phyloP scores from a whole-genome alignment of 352 stramenopile genomes.

The Phytophthora lateralis region DNA sequence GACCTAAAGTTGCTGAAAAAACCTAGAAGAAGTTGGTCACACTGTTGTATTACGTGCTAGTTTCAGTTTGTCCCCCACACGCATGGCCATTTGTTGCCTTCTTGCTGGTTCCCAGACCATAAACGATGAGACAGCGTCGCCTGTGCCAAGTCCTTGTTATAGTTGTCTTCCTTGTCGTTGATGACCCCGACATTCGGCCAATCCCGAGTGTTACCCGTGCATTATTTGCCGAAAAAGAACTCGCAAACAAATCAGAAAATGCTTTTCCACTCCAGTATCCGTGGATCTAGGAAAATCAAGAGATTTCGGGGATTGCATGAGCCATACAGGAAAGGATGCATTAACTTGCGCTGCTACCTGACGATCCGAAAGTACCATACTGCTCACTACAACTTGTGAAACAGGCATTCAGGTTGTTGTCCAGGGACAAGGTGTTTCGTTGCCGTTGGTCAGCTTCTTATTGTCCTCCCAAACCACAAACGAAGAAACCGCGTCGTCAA shows the following conservation, averaged over 20 bases:
- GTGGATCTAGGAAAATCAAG: neutral
- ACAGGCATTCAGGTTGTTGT: constrained; percentile 3
- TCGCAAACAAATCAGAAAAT: neutral
- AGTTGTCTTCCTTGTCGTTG: constrained; percentile 11
- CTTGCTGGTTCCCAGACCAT: constrained; percentile 30
- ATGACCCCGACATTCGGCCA: constrained; percentile 10
- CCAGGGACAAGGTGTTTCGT: constrained; percentile 19
- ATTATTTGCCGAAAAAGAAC: constrained; percentile 20
- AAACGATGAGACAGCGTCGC: constrained; percentile 29
- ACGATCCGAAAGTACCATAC: neutral
- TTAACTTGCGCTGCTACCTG: neutral
- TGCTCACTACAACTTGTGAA: neutral
- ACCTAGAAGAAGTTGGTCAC: no score
- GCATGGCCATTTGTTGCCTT: constrained; percentile 16
- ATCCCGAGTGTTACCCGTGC: constrained; percentile 9
- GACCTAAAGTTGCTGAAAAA: no score
- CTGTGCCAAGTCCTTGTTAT: constrained; percentile 26
- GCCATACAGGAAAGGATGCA: neutral
- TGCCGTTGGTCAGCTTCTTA: constrained; percentile 25
- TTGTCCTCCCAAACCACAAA: constrained; percentile 33
- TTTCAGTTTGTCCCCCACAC: constrained; percentile 26
- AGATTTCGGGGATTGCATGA: neutral
- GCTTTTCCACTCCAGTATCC: neutral
- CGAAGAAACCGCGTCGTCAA: constrained; percentile 30
- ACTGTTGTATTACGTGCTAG: neutral